Conservation (phyloP, 2,329 filamentous ascomycete species). For the Apiospora kogelbergensis region DNA sequence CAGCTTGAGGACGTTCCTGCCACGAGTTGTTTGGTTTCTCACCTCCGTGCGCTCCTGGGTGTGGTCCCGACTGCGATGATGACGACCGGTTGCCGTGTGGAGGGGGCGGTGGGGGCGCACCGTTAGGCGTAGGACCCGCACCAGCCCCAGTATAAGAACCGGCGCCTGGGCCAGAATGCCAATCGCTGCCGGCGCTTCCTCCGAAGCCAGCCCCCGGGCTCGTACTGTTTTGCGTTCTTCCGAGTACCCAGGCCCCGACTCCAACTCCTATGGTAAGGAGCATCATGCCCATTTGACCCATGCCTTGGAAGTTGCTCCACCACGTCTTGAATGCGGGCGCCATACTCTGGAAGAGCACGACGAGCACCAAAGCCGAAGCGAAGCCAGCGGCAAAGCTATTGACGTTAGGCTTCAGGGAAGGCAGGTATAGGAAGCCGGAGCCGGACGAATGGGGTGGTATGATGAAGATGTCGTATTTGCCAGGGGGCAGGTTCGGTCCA, state of each 20-base stretch:
- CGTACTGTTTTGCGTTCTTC: constrained; percentile 58
- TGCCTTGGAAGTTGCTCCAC: constrained; percentile 68
- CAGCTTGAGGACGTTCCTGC: constrained; percentile 22
- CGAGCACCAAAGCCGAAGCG: constrained; percentile 69
- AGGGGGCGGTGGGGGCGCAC: constrained; percentile 36
- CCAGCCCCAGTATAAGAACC: constrained; percentile 18
- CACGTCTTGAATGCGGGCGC: constrained; percentile 73
- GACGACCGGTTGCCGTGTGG: constrained; percentile 33
- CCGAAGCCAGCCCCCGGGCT: constrained; percentile 19
- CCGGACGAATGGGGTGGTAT: constrained; percentile 90
- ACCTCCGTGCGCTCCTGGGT: constrained; percentile 22
- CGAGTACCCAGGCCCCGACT: constrained; percentile 75
- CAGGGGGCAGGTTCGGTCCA: constrained; percentile 63
- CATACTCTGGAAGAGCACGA: constrained; percentile 71
- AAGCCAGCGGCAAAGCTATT: constrained; percentile 93
- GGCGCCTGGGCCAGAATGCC: constrained; percentile 17
- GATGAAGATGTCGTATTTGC: constrained; percentile 97
- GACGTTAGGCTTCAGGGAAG: constrained; percentile 78
- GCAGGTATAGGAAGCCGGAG: constrained; percentile 89
- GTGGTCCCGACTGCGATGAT: constrained; percentile 23
- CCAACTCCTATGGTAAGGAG: constrained; percentile 73
- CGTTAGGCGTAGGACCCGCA: constrained; percentile 21
- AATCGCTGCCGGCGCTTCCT: constrained; percentile 23
- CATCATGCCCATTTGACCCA: constrained; percentile 72
- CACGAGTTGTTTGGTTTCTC: constrained; percentile 26